Evolutionary conservation across 257 asterid genomes (phyloP).

Genomic region (Salvia miltiorrhiza): DNA sequence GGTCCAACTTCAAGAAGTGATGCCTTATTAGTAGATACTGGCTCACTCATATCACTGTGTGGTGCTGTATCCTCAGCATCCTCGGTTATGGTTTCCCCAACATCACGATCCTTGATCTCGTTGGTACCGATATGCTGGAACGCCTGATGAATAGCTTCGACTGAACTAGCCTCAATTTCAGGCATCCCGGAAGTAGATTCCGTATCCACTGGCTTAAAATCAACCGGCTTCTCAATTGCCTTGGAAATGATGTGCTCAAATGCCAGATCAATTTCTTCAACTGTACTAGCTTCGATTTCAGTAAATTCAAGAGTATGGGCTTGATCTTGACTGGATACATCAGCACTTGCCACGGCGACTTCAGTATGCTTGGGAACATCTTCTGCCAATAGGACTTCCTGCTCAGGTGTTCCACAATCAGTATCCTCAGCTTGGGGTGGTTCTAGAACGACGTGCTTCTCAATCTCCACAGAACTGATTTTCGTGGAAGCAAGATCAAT

Average conservation of each 20-base stretch:
- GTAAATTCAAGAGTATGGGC: constrained; percentile 10
- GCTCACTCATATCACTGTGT: constrained; percentile 19
- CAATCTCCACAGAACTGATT: constrained; percentile 8
- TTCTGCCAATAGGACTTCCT: constrained; percentile 31
- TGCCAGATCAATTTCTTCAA: constrained; percentile 24
- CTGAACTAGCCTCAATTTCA: constrained; percentile 32
- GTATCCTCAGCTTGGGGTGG: not conserved
- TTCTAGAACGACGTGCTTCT: constrained; percentile 6
- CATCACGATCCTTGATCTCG: constrained; percentile 25
- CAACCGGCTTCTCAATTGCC: constrained; percentile 17
- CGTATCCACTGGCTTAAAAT: constrained; percentile 19
- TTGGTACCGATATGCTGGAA: constrained; percentile 22
- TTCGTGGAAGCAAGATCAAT: not conserved
- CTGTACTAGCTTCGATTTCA: constrained; percentile 30
- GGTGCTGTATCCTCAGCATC: constrained; percentile 6
- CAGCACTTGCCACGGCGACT: not conserved
- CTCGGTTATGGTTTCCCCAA: constrained; percentile 16
- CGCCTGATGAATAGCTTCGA: constrained; percentile 26
- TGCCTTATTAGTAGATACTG: constrained; percentile 15
- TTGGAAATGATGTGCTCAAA: constrained; percentile 19
- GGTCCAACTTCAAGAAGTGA: constrained; percentile 32
- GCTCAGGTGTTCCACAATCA: constrained; percentile 20
- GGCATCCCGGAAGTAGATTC: constrained; percentile 17
- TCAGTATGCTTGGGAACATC: constrained; percentile 24
- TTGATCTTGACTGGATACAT: constrained; percentile 16